phyloP scores from a whole-genome alignment of 179 eudicot genomes.

The Silene vulgaris region DNA sequence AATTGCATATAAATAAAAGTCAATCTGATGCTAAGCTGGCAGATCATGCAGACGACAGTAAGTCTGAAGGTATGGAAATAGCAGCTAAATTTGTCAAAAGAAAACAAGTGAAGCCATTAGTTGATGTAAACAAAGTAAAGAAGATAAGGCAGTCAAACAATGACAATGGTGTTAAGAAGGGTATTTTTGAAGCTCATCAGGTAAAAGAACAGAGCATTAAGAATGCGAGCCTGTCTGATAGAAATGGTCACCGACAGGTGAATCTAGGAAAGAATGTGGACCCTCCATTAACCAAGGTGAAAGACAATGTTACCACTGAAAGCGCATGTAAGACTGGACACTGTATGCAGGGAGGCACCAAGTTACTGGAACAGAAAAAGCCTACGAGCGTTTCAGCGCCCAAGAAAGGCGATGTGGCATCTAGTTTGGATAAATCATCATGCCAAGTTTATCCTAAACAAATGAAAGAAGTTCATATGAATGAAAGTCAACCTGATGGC shows the following conservation, averaged over 20 bases:
- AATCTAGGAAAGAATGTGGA: conserved; percentile 10
- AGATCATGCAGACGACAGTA: background rate
- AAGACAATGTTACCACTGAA: background rate
- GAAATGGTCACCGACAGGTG: conserved; percentile 1
- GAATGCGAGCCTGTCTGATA: conserved; percentile 5
- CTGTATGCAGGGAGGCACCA: background rate
- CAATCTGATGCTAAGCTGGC: conserved; percentile 12
- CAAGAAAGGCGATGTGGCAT: background rate
- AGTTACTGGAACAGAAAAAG: conserved; percentile 2
- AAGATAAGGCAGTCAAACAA: background rate
- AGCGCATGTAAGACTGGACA: conserved; percentile 6
- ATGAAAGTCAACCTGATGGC: background rate
- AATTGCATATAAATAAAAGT: background rate
- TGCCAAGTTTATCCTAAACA: background rate
- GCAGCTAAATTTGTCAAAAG: background rate
- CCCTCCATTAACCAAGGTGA: background rate
- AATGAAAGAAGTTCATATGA: conserved; percentile 1
- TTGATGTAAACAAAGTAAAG: background rate
- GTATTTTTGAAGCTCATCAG: background rate
- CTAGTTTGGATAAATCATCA: background rate
- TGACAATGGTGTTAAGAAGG: conserved; percentile 3
- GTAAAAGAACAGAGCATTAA: conserved; percentile 5
- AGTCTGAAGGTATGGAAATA: conserved; percentile 10
- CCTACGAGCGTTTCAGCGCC: background rate
- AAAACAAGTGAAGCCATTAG: background rate